Percentiles rank a stretch among this genome's conserved stretches.
Evolutionary conservation across 108 stramenopile species (phyloP).

Genomic region (Nitzschia palea): DNA sequence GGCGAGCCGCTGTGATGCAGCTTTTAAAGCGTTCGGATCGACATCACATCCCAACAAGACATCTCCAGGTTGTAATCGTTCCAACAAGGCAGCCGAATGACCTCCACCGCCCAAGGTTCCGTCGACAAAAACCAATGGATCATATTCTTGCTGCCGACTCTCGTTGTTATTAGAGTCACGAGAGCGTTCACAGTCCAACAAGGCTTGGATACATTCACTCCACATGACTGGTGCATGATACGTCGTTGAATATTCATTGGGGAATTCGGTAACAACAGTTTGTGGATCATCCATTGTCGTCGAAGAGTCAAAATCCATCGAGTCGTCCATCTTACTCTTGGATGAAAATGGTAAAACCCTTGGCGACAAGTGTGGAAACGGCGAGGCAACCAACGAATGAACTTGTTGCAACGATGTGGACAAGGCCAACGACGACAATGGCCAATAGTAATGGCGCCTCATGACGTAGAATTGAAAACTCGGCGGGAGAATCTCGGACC

Average conservation of each 20-base stretch:
- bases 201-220: conserved; percentile 73
- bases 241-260: conserved; percentile 54
- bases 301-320: no score
- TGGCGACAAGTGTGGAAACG: no score
- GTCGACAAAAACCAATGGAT: conserved; percentile 75
- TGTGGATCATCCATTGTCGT: background rate
- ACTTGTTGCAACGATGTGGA: no score
- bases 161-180: conserved; percentile 1
- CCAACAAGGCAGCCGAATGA: conserved; percentile 72
- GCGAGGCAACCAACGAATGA: no score
- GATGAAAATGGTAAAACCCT: no score
- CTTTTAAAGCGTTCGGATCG: conserved; percentile 65
- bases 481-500: no score
- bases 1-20: conserved; percentile 64
- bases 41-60: conserved; percentile 84
- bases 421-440: no score
- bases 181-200: conserved; percentile 40
- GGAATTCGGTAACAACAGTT: background rate
- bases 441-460: no score
- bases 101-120: conserved; percentile 90
- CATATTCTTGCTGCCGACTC: conserved; percentile 8
- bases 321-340: no score
- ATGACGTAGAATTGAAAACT: no score
- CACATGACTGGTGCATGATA: conserved; percentile 91
- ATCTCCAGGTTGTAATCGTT: conserved; percentile 62